Evolutionary conservation across 2,329 filamentous ascomycete genomes (phyloP).

Genomic region (Alternaria hordeiaustralica): DNA sequence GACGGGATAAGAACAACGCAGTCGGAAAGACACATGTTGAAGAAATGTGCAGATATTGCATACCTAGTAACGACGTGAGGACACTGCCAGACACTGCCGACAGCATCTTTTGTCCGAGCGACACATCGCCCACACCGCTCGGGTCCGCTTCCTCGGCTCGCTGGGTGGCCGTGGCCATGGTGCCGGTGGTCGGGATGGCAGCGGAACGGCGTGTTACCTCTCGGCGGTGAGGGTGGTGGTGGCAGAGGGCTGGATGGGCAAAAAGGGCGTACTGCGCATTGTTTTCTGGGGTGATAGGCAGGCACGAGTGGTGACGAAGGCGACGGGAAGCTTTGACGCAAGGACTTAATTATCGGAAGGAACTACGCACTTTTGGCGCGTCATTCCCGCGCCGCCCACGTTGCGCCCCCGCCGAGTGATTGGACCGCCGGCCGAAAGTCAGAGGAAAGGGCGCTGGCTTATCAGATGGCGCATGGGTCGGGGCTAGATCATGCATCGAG

Average conservation of each 20-base stretch:
- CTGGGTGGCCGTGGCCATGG: slow-evolving; percentile 40
- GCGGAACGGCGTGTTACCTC: slow-evolving; percentile 35
- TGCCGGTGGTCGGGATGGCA: slow-evolving; percentile 12
- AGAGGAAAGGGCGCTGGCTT: slow-evolving; percentile 17
- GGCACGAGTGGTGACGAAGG: slow-evolving; percentile 28
- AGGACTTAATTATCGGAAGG: slow-evolving; percentile 14
- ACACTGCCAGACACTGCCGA: slow-evolving; percentile 91
- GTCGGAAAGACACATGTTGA: background rate
- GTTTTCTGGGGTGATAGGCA: slow-evolving; percentile 21
- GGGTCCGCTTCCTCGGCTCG: slow-evolving; percentile 53
- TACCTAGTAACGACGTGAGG: slow-evolving; percentile 76
- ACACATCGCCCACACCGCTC: slow-evolving; percentile 67
- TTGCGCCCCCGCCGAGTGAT: slow-evolving; percentile 7
- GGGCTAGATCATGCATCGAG: slow-evolving; percentile 9
- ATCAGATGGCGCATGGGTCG: slow-evolving; percentile 29
- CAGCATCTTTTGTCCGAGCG: slow-evolving; percentile 88
- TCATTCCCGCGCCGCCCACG: slow-evolving; percentile 15
- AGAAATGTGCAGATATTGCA: background rate
- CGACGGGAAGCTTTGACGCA: slow-evolving; percentile 23
- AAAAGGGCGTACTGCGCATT: slow-evolving; percentile 37
- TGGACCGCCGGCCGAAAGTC: background rate
- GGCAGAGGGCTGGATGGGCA: slow-evolving; percentile 27
- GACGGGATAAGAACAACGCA: background rate
- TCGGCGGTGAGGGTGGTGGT: slow-evolving; percentile 34
- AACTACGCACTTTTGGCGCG: slow-evolving; percentile 20